Evolutionary conservation across 2,329 filamentous ascomycete species (phyloP).

Genomic region (Sphaerulina vaccinii): DNA sequence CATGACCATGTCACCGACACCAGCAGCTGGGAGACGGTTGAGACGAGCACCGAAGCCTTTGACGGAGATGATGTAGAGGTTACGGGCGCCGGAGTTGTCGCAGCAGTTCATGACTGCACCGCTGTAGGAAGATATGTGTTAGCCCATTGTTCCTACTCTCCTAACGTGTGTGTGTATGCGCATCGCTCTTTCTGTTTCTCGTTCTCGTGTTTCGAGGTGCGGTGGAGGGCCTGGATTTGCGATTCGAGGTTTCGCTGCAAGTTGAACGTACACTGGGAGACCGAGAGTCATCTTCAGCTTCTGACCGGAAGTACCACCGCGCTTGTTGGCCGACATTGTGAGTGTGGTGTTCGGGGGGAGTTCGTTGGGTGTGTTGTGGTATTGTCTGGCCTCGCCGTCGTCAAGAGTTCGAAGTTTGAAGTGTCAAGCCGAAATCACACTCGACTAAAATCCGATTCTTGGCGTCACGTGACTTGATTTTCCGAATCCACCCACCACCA

Average conservation of each 20-base stretch:
- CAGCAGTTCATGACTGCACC: constrained; percentile 99
- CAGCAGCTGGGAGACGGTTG: constrained; percentile 94
- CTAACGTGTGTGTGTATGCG: not conserved
- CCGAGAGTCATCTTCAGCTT: constrained; percentile 99
- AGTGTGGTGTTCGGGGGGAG: constrained; percentile 5
- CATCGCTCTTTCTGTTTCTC: constrained; percentile 4
- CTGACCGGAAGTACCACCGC: constrained; percentile 93
- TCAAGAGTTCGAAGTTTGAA: not conserved
- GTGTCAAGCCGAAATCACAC: no score
- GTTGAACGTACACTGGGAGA: constrained; percentile 92
- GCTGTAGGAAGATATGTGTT: constrained; percentile 49
- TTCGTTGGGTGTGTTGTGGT: constrained; percentile 19
- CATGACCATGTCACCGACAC: constrained; percentile 99
- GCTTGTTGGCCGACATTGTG: constrained; percentile 30
- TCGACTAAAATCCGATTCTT: no score
- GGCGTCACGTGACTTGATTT: no score
- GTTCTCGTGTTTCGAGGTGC: not conserved
- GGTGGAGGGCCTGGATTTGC: not conserved
- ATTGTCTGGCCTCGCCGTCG: constrained; percentile 2
- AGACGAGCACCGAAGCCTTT: constrained; percentile 97
- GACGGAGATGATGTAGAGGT: constrained; percentile 99
- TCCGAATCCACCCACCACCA: no score
- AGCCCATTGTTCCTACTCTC: constrained; percentile 9
- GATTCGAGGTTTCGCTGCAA: constrained; percentile 23
- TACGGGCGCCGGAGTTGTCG: constrained; percentile 96